These are phyloP conservation scores for Pelargonium myrrhifolium DNA, from an alignment of 441 rosid genomes.

Conservation along the genomic window DNA sequence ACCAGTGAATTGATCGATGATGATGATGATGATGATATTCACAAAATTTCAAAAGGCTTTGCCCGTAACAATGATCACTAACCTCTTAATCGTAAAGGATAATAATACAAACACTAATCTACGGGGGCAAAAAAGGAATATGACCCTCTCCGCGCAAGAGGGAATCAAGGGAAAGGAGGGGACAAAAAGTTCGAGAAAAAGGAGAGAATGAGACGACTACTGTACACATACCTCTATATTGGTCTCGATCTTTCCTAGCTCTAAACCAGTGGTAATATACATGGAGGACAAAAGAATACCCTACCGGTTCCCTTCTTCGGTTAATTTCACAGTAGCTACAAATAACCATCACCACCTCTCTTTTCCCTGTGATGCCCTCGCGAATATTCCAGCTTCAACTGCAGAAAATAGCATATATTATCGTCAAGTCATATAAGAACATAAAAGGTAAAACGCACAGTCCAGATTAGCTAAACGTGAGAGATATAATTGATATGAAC, in stretches of 20 bases:
- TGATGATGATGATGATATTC: slow-evolving; percentile 40
- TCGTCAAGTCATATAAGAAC: too few species aligned
- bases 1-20: slow-evolving; percentile 8
- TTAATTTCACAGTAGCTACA: too few species aligned
- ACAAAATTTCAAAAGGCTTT: slow-evolving; percentile 45
- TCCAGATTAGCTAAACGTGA: too few species aligned
- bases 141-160: slow-evolving; percentile 25
- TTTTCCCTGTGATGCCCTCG: slow-evolving; percentile 30
- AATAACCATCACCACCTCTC: slow-evolving; percentile 9
- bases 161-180: too few species aligned
- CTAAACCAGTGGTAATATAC: slow-evolving; percentile 58
- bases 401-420: too few species aligned
- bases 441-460: too few species aligned
- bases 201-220: too few species aligned
- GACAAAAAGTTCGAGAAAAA: too few species aligned
- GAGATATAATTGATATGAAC: neutral
- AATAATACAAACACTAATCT: slow-evolving; percentile 49
- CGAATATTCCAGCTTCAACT: too few species aligned
- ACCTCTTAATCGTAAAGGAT: slow-evolving; percentile 37
- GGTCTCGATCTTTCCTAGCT: slow-evolving; percentile 48
- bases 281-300: slow-evolving; percentile 14
- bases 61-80: slow-evolving; percentile 45
- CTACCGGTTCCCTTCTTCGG: neutral
- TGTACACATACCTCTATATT: slow-evolving; percentile 67
- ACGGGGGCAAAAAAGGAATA: slow-evolving; percentile 32